phyloP scores from a whole-genome alignment of 2,329 filamentous ascomycete genomes.

The Aschersonia sp. region DNA sequence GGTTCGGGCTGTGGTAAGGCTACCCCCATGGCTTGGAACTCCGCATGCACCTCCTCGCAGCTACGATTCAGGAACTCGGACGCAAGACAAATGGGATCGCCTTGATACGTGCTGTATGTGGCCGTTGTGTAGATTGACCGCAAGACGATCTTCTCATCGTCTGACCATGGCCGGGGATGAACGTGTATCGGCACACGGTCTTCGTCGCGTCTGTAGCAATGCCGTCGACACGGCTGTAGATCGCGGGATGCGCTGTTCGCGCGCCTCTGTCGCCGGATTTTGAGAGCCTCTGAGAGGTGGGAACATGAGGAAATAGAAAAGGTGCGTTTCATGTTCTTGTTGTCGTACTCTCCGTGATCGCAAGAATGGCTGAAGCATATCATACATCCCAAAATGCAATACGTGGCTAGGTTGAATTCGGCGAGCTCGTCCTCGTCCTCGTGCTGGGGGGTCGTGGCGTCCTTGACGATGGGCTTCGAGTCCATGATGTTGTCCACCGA shows the following conservation, averaged over 20 bases:
- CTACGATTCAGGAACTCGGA: slow-evolving; percentile 33
- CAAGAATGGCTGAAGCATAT: slow-evolving; percentile 46
- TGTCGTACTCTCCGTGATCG: slow-evolving; percentile 45
- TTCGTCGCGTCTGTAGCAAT: slow-evolving; percentile 22
- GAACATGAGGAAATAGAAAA: slow-evolving; percentile 29
- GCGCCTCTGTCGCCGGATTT: slow-evolving; percentile 9
- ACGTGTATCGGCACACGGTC: slow-evolving; percentile 8
- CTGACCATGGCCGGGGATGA: slow-evolving; percentile 24
- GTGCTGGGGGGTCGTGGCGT: slow-evolving; percentile 17
- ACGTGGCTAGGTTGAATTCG: slow-evolving; percentile 36
- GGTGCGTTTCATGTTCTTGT: slow-evolving; percentile 34
- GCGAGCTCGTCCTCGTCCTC: slow-evolving; percentile 23
- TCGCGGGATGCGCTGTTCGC: slow-evolving; percentile 3
- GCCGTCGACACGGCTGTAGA: slow-evolving; percentile 18
- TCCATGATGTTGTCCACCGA: slow-evolving; percentile 38
- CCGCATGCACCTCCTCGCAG: slow-evolving; percentile 34
- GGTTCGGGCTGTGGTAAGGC: slow-evolving; percentile 11
- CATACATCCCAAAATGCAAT: slow-evolving; percentile 40
- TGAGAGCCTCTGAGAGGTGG: slow-evolving; percentile 18
- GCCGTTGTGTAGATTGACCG: slow-evolving; percentile 29
- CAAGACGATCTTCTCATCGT: slow-evolving; percentile 33
- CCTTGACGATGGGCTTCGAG: slow-evolving; percentile 37
- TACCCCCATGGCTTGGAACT: slow-evolving; percentile 13
- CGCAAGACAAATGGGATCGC: slow-evolving; percentile 31
- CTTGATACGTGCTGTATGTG: slow-evolving; percentile 23